Base-by-base conservation (phyloP, 345 rosid genomes). In the Brassica napus region DNA sequence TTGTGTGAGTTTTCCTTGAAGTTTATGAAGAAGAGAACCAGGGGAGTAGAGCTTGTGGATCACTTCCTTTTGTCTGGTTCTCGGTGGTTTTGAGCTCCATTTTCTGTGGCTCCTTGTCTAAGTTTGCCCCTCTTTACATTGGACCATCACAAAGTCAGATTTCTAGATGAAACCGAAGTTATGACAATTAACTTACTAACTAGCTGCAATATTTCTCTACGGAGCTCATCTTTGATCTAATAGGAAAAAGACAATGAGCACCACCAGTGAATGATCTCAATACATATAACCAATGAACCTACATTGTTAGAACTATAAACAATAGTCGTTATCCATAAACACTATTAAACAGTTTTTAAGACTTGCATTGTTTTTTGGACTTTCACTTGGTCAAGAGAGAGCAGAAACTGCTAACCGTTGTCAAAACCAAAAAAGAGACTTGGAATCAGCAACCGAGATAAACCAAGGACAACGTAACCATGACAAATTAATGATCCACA, bases 171-270 rank as follows among this genome's bases (percentile, higher is more conserved):
- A 52, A 65, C 72, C 7, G 1, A 7, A 54, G 35, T 28, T 18
- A 55, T 26, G 60, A 14, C 7, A 78, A 78, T 28, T 37, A 37
- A 86, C 96, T 95, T 81, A 93, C 99, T 87, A 12, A 96, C 90
- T 81, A 95, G 86, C 86, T 93, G 97, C 83, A 93, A 69, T 44
- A 97, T 91, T 83, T 93, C 98, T 83, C 85, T 90, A 42, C 88
- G 91, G 70, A 93, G 97, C 74, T 95, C 97, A 60, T 93, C 97
- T 74, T 94, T 87, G 73, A 95, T 88, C 98, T 95, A 84, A 77
- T 34, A 23, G 34, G 72, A 57, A 60, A 73, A 69, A 54, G 34
- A 71, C 65, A 54, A 24, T 47, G 32, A 11, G 49, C 21, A 47
- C 52, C 42, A 44, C 31, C 6, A 32, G 16, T 16, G 52, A 67